Evolutionary conservation across 768 basidiomycete species (phyloP).

Genomic region (Serendipita sp.): DNA sequence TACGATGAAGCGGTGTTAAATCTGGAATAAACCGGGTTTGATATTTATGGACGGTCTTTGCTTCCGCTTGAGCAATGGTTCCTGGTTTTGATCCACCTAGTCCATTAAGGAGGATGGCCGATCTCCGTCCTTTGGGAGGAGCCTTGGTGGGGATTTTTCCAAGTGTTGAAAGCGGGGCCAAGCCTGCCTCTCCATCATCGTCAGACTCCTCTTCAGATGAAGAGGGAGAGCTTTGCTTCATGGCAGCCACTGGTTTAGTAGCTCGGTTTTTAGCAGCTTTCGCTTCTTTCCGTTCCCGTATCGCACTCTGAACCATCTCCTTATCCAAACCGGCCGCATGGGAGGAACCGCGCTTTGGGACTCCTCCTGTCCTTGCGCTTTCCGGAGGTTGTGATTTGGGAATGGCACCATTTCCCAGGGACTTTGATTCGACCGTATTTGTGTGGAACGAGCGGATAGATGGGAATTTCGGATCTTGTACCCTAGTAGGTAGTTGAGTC

Average conservation of each 20-base stretch:
- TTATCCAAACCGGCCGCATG: neutral
- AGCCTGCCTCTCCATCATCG: conserved; percentile 23
- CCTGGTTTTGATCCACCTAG: neutral
- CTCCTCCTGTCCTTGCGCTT: too few relatives aligned
- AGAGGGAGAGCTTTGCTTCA: conserved; percentile 9
- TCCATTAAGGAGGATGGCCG: conserved; percentile 19
- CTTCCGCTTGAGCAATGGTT: neutral
- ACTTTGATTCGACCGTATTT: too few relatives aligned
- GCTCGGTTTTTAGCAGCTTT: neutral
- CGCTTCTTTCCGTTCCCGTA: neutral
- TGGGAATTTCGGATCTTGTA: too few relatives aligned
- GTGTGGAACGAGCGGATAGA: too few relatives aligned
- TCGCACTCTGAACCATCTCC: neutral
- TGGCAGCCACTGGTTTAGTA: conserved; percentile 18
- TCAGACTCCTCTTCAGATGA: conserved; percentile 22
- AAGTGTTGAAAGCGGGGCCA: conserved; percentile 40
- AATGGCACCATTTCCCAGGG: too few relatives aligned
- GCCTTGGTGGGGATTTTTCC: conserved; percentile 39
- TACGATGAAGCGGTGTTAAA: conserved; percentile 57
- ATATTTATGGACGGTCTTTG: neutral
- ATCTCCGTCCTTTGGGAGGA: conserved; percentile 31
- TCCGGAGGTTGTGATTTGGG: too few relatives aligned
- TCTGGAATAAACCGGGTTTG: conserved; percentile 48
- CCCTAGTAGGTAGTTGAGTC: neutral
- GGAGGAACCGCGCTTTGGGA: too few relatives aligned